Percentiles rank a stretch among this genome's conserved stretches.
Evolutionary conservation across 2,329 filamentous ascomycete species (phyloP).

Genomic region (Pseudogymnoascus sp.): DNA sequence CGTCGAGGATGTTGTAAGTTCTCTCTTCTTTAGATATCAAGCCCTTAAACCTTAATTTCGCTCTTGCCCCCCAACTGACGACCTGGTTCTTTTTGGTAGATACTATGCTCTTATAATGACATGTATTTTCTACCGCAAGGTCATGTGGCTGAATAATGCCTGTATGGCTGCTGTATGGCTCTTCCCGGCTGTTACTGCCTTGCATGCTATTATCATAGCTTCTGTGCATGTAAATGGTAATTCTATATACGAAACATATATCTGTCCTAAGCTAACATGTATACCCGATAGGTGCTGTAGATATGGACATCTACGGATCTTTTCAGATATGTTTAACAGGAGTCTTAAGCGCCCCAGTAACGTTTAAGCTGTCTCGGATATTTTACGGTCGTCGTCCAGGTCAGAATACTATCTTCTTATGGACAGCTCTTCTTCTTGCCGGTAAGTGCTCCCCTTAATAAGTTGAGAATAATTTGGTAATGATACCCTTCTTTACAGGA

Average conservation of each 20-base stretch:
- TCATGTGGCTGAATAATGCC: conserved; percentile 54
- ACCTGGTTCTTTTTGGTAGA: conserved; percentile 27
- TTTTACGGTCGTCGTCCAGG: conserved; percentile 57
- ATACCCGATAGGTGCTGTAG: conserved; percentile 44
- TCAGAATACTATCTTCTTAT: conserved; percentile 58
- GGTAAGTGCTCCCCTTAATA: conserved; percentile 33
- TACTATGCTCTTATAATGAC: conserved; percentile 58
- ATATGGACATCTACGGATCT: conserved; percentile 61
- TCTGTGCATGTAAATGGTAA: conserved; percentile 50
- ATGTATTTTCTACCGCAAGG: conserved; percentile 54
- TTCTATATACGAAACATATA: conserved; percentile 27
- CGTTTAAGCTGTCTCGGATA: conserved; percentile 51
- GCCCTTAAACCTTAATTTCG: no score
- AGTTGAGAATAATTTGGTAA: background rate
- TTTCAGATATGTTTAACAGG: conserved; percentile 61
- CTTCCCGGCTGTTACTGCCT: conserved; percentile 54
- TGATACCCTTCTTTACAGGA: conserved; percentile 31
- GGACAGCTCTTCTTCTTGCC: conserved; percentile 53
- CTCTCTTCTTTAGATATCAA: background rate
- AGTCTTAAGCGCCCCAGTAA: conserved; percentile 55
- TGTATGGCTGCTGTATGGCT: conserved; percentile 55
- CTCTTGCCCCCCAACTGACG: no score
- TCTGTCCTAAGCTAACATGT: background rate
- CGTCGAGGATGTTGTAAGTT: conserved; percentile 43
- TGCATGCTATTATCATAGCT: conserved; percentile 56